Evolutionary conservation across 2,329 filamentous ascomycete species (phyloP), one percentile per base, ranked within the genome.

Genomic region (Aspergillus sclerotialis): DNA sequence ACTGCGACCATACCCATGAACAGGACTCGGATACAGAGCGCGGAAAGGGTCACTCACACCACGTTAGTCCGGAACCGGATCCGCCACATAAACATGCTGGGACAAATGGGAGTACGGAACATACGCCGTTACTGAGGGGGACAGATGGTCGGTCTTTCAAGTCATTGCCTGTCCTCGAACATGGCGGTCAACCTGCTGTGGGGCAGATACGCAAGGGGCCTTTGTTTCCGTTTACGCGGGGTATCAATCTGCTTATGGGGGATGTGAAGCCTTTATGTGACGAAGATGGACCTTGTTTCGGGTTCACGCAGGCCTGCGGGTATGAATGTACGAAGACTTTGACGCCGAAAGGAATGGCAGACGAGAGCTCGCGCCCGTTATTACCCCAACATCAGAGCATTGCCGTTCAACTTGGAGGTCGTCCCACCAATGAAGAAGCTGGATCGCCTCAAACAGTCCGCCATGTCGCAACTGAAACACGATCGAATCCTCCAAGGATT

Each of bases 301-400:
- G 78, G 0, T 73, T 74, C 44, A 76, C 74, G 3, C 73, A 80
- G 44, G 69, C 74, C 1, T 81, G 77, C 47, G 76, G 76, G 1
- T 63, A 65, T 15, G 75, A 80, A 39, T 80, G 77, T 53, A 73
- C 75, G 46, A 76, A 73, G 51, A 53, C 60, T 4, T 48, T 60
- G 12, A 44, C 32, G 5, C 26, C 47, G 5, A 41, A 39, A 15
- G 19, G 38, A 3, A 12, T 31, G 16, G n/a, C 36, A 12, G 39
- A 46, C 32, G 48, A 51, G 9, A 35, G 37, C 18, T 28, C 35
- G 6, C 47, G 33, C 16, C 38, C 46, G 5, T n/a, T 27, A 11
- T 18, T 46, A 16, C 35, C 37, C n/a, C 43, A 40, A 7, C 39
- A 43, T 15, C 40, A 39, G 17, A 50, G 38, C 21, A 35, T 49